Evolutionary conservation across 345 rosid species (phyloP), one percentile per base, ranked within the genome.

Genomic region (Eucalyptus paniculata): DNA sequence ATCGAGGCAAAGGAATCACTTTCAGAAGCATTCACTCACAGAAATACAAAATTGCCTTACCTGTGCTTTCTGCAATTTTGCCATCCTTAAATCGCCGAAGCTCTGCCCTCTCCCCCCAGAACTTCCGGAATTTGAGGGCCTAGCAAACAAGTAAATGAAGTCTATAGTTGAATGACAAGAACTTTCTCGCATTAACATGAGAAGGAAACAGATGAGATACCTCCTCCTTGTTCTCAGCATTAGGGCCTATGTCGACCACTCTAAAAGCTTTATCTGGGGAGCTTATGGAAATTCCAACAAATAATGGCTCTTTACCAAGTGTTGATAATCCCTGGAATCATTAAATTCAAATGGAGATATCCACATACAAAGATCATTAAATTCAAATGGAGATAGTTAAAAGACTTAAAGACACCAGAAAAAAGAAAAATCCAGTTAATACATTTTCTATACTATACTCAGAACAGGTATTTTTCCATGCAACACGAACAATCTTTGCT

Each of bases 81-180:
- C 99, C 99, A 95, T 97, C 99, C 92, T 95, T 96, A 92, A 97
- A 97, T 94, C 98, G 94, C 87, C 99, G 93, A 86, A 97, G 96
- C 91, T 97, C 99, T 69, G 99, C 95, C 92, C 94, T 97, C 86
- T 94, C 96, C 50, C 98, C 99, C 99, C 98, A 97, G 91, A 97
- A 97, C 88, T 93, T 95, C 50, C 96, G 93, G 94, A 94, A 97
- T 88, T 87, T 92, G 86, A 93, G 94, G 89, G 97, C 96, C 99
- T 97, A 89, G 69, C 47, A 88, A 88, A 26, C 86, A 40, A 40
- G 44, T 50, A 60, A 88, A 58, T 40, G 80, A 32, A 90, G 88
- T 86, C 24, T 47, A 86, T 47, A 34, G 54, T 87, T 54, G 14
- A 44, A 65, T 82, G 77, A 87, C 50, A 4, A 34, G 6, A 16